Evolutionary conservation across 164 flowering plant genomes (phyloP), one percentile per base, ranked within the genome.

Genomic region (Umbellularia californica): DNA sequence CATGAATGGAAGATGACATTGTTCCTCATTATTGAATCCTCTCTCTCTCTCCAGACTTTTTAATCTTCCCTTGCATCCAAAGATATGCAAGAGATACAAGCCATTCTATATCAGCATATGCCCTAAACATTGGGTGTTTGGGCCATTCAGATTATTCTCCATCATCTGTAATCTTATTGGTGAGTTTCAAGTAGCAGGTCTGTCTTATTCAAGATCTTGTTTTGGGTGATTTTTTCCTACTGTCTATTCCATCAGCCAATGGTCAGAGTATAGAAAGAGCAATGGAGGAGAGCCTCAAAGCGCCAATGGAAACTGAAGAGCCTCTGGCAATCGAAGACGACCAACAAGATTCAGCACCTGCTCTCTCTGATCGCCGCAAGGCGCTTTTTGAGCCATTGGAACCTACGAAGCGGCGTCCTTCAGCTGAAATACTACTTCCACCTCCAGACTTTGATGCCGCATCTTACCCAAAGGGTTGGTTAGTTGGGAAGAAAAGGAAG

Each of bases 401-500:
- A 64, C 94, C 97, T 14, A 24, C 73, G 7, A 85, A 87, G 5
- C 71, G 72, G 68, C 79, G 87, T 23, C 81, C 85, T 5, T 86
- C 89, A 3, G 86, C 87, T 24, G 98, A 92, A 72, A 74, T 84
- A 28, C 74, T 95, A 71, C 89, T 92, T 14, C 98, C 97, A 6
- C 98, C 98, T 11, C 98, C 97, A 1, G 98, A 95, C 76, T 95
- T 95, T 55, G 98, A 95, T n/a, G 13, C 89, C 2, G 84, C 98
- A 30, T 79, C 70, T 75, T 92, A 95, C 72, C 98, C 98, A 0
- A 78, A 74, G 68, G 97, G 97, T 24, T 95, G 98, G 97, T 78
- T 95, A 76, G 79, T 90, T n/a, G 97, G 98, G 12, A 95, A 95
- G 92, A 95, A 88, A 82, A 86, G 98, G 28, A 95, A 95, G 88